phyloP scores from a whole-genome alignment of 345 rosid genomes.

The Stellera chamaejasme region DNA sequence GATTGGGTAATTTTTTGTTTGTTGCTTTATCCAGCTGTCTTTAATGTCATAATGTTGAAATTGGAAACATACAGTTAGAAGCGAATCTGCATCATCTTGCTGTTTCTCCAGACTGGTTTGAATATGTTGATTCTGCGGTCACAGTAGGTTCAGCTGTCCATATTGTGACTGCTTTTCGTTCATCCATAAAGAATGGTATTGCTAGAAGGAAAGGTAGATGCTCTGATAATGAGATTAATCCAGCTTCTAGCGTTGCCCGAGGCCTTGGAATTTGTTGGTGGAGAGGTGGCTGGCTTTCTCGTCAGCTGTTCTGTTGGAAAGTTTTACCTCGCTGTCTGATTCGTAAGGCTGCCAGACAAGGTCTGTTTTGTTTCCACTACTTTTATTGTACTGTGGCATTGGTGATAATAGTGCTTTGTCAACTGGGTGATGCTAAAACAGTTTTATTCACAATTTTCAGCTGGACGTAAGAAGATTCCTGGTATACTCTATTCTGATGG shows the following conservation, averaged over 20 bases:
- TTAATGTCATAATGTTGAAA: conserved; percentile 9
- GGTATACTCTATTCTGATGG: conserved; percentile 80
- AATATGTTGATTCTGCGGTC: conserved; percentile 56
- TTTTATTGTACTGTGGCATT: conserved; percentile 2
- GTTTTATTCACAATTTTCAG: conserved; percentile 54
- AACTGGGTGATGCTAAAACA: conserved; percentile 26
- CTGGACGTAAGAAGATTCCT: conserved; percentile 57
- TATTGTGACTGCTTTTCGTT: conserved; percentile 45
- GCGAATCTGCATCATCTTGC: conserved; percentile 69
- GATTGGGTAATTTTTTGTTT: conserved; percentile 3
- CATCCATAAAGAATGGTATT: conserved; percentile 56
- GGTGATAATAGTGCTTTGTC: conserved; percentile 12
- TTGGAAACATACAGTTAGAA: conserved; percentile 56
- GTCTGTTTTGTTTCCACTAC: conserved; percentile 34
- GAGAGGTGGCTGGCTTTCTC: conserved; percentile 92
- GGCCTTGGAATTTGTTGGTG: conserved; percentile 81
- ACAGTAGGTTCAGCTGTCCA: conserved; percentile 75
- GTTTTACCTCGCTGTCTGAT: conserved; percentile 53
- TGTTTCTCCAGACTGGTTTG: conserved; percentile 71
- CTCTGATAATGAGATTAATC: conserved; percentile 41
- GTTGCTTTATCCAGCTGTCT: not conserved
- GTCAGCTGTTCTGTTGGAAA: conserved; percentile 79
- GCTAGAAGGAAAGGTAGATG: conserved; percentile 50
- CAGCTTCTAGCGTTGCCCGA: conserved; percentile 41
- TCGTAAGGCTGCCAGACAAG: conserved; percentile 90